These are phyloP conservation scores for Exserohilum turcica DNA, from an alignment of 2,329 filamentous ascomycete species.

Conservation along the genomic window DNA sequence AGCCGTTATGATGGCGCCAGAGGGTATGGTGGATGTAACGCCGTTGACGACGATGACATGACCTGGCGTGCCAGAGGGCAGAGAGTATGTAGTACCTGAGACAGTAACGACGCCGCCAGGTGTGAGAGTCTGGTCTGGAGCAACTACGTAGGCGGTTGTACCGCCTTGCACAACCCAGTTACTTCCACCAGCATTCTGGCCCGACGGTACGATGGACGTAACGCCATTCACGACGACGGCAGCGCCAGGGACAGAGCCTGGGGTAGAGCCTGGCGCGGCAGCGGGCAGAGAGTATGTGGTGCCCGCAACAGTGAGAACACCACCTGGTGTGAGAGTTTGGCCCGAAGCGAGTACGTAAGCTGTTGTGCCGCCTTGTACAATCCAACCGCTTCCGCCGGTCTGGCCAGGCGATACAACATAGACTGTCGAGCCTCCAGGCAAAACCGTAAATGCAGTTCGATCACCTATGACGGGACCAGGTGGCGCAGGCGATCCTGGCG, in stretches of 20 bases:
- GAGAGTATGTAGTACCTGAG: conserved; percentile 36
- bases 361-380: conserved; percentile 34
- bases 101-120: conserved; percentile 36
- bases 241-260: conserved; percentile 15
- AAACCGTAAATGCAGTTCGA: conserved; percentile 27
- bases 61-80: conserved; percentile 32
- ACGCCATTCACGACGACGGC: conserved; percentile 37
- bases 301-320: conserved; percentile 32
- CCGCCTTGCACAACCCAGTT: conserved; percentile 32
- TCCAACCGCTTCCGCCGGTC: conserved; percentile 28
- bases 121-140: conserved; percentile 30
- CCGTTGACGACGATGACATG: conserved; percentile 26
- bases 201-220: conserved; percentile 25
- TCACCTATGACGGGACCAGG: conserved; percentile 31
- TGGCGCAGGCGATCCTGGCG: no score
- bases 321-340: conserved; percentile 37
- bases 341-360: conserved; percentile 30
- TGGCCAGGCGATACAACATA: conserved; percentile 23
- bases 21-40: conserved; percentile 28
- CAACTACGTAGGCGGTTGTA: conserved; percentile 35
- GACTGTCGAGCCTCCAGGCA: conserved; percentile 31
- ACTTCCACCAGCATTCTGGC: conserved; percentile 24
- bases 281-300: conserved; percentile 36
- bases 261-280: conserved; percentile 26
- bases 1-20: conserved; percentile 17